These are phyloP conservation scores for Triticum turgidum DNA, from an alignment of 176 grass and related monocot species.

Conservation along the genomic window DNA sequence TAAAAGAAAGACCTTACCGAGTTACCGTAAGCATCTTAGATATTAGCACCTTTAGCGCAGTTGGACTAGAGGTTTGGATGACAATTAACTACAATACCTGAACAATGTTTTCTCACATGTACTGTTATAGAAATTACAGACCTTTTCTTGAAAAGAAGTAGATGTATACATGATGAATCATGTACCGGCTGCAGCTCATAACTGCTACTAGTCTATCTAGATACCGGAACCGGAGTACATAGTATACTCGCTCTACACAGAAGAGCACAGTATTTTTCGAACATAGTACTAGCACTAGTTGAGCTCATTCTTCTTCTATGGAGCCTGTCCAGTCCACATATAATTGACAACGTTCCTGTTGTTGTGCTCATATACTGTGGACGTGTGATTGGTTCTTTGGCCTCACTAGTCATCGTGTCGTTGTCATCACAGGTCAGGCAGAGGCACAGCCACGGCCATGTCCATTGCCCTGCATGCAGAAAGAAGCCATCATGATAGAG, in stretches of 20 bases:
- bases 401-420: neutral
- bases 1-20: no score
- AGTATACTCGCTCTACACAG: neutral
- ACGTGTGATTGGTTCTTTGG: constrained; percentile 28
- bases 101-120: neutral
- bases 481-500: constrained; percentile 43
- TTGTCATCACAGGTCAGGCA: neutral
- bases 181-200: neutral
- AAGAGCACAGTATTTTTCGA: neutral
- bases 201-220: neutral
- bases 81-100: neutral
- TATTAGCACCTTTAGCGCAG: no score
- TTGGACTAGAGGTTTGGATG: no score
- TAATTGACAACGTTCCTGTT: neutral
- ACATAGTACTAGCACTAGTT: neutral
- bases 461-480: constrained; percentile 42
- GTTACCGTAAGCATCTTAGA: no score
- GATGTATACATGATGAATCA: neutral
- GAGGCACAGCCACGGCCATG: neutral
- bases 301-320: neutral
- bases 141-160: neutral
- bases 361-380: neutral
- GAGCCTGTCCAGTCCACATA: neutral
- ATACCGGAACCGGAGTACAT: neutral
- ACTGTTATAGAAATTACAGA: neutral